These are phyloP conservation scores for Trichoderma sp. DNA, from an alignment of 2,329 filamentous ascomycete genomes.

Conservation along the genomic window DNA sequence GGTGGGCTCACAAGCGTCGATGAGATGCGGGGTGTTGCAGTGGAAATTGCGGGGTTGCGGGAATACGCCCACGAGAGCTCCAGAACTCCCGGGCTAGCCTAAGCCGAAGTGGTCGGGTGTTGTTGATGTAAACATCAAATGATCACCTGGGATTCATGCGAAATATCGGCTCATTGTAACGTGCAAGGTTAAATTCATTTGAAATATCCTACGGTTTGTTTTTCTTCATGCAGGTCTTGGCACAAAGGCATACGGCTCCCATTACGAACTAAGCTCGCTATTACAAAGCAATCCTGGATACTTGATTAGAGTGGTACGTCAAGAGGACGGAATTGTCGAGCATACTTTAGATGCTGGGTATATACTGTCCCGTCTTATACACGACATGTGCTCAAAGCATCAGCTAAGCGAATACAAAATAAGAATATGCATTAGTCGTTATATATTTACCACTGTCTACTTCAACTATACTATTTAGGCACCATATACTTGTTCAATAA, in stretches of 20 bases:
- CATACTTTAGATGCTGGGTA: no score
- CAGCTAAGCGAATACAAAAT: neutral
- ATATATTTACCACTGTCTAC: neutral
- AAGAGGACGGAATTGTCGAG: neutral
- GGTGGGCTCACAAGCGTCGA: neutral
- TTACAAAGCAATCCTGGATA: neutral
- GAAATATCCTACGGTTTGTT: neutral
- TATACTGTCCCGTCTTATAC: no score
- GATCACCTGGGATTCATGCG: neutral
- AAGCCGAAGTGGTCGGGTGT: neutral
- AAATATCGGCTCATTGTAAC: neutral
- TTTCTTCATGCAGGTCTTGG: neutral
- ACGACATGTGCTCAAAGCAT: no score
- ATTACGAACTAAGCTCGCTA: neutral
- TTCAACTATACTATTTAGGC: neutral
- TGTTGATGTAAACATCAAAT: neutral
- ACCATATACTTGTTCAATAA: neutral
- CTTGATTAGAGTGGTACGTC: no score
- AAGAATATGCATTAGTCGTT: neutral
- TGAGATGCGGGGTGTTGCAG: constrained; percentile 10
- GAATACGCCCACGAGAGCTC: neutral
- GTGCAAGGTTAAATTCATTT: neutral
- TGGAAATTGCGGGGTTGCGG: neutral
- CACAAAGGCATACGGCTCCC: neutral
- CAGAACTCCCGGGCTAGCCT: neutral